Evolutionary conservation across 2,329 filamentous ascomycete species (phyloP).

Genomic region (Microsporum audouinii): DNA sequence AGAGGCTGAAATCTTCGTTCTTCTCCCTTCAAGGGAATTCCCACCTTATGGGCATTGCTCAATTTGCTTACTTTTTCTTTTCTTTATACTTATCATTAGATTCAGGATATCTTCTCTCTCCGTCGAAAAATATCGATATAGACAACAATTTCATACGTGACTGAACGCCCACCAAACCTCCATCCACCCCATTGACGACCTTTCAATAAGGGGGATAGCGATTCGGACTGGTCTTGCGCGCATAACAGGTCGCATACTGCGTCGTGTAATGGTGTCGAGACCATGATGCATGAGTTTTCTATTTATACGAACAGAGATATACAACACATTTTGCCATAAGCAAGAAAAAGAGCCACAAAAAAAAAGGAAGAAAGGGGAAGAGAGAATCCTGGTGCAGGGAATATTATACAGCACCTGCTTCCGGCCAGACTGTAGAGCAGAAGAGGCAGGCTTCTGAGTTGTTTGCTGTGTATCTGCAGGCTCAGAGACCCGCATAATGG

Average conservation of each 20-base stretch:
- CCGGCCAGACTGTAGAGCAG: background rate
- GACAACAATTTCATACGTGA: background rate
- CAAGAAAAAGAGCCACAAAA: background rate
- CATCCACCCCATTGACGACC: background rate
- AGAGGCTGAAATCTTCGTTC: background rate
- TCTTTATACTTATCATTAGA: background rate
- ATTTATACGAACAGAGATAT: background rate
- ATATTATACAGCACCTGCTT: background rate
- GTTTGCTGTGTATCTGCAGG: background rate
- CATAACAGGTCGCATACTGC: background rate
- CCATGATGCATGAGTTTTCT: background rate
- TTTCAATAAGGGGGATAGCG: background rate
- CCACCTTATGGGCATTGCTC: background rate
- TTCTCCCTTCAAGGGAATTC: background rate
- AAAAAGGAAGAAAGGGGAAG: background rate
- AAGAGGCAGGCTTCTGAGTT: background rate
- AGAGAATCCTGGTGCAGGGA: background rate
- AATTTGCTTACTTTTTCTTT: background rate
- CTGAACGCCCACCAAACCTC: background rate
- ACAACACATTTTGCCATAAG: background rate
- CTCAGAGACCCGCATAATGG: constrained; percentile 19
- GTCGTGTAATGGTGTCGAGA: background rate
- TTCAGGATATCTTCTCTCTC: background rate
- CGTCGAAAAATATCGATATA: background rate
- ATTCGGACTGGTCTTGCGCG: background rate